phyloP scores from a whole-genome alignment of 179 eudicot genomes.

The Spinacia oleracea region DNA sequence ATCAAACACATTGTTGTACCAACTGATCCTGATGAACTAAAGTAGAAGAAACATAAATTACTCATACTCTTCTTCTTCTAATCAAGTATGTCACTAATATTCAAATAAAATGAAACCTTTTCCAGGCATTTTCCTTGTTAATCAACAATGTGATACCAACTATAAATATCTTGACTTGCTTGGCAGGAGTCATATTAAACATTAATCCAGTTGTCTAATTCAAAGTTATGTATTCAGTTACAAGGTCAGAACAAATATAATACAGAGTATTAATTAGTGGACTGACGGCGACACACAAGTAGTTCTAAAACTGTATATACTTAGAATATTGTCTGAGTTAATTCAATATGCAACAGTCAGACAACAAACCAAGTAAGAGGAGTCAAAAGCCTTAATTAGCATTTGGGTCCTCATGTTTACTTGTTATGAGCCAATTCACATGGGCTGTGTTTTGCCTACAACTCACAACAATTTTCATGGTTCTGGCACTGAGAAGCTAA shows the following conservation, averaged over 20 bases:
- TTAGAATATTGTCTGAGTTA: no score
- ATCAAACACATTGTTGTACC: no score
- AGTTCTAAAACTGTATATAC: not conserved
- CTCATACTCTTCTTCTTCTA: no score
- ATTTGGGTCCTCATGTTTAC: not conserved
- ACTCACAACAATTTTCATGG: not conserved
- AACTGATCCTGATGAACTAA: no score
- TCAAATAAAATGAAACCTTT: not conserved
- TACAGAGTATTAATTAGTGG: no score
- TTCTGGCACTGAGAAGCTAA: constrained; percentile 7
- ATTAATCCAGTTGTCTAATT: not conserved
- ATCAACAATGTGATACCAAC: not conserved
- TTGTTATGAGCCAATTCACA: not conserved
- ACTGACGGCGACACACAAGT: not conserved
- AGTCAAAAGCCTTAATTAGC: not conserved
- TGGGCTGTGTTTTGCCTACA: not conserved
- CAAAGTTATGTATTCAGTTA: not conserved
- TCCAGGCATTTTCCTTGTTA: not conserved
- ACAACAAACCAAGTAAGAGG: not conserved
- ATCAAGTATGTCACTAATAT: no score
- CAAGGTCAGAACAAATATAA: not conserved
- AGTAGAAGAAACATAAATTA: no score
- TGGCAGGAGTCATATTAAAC: not conserved
- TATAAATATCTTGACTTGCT: not conserved
- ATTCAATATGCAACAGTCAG: no score